phyloP scores from a whole-genome alignment of 495 filamentous ascomycete species.

The Daldinia decipiens region DNA sequence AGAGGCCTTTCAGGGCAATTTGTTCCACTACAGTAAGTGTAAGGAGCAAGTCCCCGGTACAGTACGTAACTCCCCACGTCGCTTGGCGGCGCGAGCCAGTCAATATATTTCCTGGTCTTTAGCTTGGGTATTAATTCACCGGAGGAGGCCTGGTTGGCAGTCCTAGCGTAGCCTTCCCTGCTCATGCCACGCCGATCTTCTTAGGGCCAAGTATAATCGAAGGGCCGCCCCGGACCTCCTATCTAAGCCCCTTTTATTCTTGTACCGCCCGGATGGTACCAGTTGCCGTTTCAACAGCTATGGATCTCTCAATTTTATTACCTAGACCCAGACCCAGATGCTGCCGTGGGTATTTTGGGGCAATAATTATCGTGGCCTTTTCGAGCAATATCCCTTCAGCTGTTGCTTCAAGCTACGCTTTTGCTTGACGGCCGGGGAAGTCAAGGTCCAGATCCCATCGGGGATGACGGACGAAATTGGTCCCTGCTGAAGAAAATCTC shows the following conservation, averaged over 20 bases:
- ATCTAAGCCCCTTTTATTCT: slow-evolving; percentile 36
- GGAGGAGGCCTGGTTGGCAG: slow-evolving; percentile 31
- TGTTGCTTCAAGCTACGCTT: background rate
- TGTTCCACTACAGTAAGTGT: slow-evolving; percentile 40
- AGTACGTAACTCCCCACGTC: slow-evolving; percentile 38
- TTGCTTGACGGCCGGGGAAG: slow-evolving; percentile 26
- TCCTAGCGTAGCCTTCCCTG: slow-evolving; percentile 43
- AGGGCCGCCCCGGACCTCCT: slow-evolving; percentile 44
- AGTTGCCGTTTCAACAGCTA: slow-evolving; percentile 26
- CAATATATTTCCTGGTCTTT: slow-evolving; percentile 44
- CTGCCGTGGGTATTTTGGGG: slow-evolving; percentile 6
- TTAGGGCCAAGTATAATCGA: slow-evolving; percentile 40
- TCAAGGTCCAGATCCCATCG: slow-evolving; percentile 38
- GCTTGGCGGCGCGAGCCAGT: slow-evolving; percentile 34
- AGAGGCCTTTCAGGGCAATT: slow-evolving; percentile 42
- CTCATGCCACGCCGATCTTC: slow-evolving; percentile 41
- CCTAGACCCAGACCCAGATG: slow-evolving; percentile 20
- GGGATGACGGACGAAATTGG: slow-evolving; percentile 40
- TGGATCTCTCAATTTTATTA: slow-evolving; percentile 36
- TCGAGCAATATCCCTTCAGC: slow-evolving; percentile 3
- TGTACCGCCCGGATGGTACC: slow-evolving; percentile 42
- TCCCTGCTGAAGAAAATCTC: slow-evolving; percentile 47
- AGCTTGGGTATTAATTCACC: slow-evolving; percentile 44
- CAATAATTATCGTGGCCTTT: slow-evolving; percentile 9
- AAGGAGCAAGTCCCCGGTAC: slow-evolving; percentile 35